Conservation (phyloP, 805 yeast species). For the Candida easanensis region DNA sequence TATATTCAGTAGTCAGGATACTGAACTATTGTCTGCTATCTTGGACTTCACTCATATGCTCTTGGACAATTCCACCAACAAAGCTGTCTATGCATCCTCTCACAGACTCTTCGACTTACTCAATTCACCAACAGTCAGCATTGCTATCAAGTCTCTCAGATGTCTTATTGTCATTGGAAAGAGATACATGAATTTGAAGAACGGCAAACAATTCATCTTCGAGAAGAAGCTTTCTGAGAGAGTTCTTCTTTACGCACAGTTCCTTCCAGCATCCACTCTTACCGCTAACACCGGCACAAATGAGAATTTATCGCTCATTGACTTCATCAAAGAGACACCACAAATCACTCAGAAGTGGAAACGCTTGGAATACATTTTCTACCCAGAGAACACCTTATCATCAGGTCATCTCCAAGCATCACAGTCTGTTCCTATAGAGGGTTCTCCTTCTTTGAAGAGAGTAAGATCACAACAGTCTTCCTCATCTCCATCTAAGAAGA, state of each 20-base stretch:
- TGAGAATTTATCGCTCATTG: conserved; percentile 44
- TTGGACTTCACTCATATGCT: conserved; percentile 60
- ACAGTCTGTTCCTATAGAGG: conserved; percentile 5
- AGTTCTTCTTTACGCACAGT: conserved; percentile 45
- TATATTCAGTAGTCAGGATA: conserved; percentile 46
- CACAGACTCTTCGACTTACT: conserved; percentile 59
- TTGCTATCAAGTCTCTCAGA: conserved; percentile 58
- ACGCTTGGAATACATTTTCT: conserved; percentile 52
- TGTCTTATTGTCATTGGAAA: conserved; percentile 60
- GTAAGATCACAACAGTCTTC: conserved; percentile 11
- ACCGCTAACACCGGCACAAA: conserved; percentile 31
- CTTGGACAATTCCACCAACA: conserved; percentile 65
- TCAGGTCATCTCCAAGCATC: not conserved
- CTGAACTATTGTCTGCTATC: conserved; percentile 44
- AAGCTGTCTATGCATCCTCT: conserved; percentile 64
- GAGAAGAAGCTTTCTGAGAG: conserved; percentile 27
- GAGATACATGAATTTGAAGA: conserved; percentile 47
- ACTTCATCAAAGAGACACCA: conserved; percentile 41
- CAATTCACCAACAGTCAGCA: conserved; percentile 54
- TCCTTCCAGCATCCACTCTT: conserved; percentile 47
- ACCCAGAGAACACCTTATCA: conserved; percentile 14
- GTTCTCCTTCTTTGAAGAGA: conserved; percentile 18
- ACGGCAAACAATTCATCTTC: conserved; percentile 20
- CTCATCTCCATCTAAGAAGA: conserved; percentile 24
- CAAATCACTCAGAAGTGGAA: conserved; percentile 57